A percentile compares a stretch with the other conserved stretches of the same genome.
Evolutionary conservation across 2,329 filamentous ascomycete species (phyloP).

Genomic region (Ascomycota sp.): DNA sequence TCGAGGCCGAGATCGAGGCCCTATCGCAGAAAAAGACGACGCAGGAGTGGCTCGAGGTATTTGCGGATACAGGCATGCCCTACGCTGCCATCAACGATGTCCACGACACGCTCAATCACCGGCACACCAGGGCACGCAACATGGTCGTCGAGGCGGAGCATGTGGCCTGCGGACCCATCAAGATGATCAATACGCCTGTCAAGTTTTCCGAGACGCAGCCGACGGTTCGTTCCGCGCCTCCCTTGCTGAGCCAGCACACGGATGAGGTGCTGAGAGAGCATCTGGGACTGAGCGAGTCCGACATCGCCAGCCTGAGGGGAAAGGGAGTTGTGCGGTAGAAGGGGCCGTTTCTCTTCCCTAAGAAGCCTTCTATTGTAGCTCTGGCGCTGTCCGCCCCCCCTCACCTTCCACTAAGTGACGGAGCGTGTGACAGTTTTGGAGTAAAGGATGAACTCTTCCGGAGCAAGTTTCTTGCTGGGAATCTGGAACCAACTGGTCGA

Average conservation of each 20-base stretch:
- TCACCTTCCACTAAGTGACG: no score
- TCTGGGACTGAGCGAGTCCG: slow-evolving; percentile 34
- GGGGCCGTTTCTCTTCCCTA: background rate
- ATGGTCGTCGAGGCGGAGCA: slow-evolving; percentile 89
- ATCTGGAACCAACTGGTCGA: no score
- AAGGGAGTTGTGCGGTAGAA: slow-evolving; percentile 46
- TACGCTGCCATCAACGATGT: slow-evolving; percentile 89
- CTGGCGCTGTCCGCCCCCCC: background rate
- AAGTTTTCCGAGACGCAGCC: slow-evolving; percentile 79
- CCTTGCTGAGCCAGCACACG: slow-evolving; percentile 73
- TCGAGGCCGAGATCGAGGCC: slow-evolving; percentile 62
- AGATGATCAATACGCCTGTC: slow-evolving; percentile 81
- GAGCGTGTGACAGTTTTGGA: no score
- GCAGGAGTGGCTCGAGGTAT: slow-evolving; percentile 63
- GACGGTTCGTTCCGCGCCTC: slow-evolving; percentile 56
- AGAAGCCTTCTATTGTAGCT: no score
- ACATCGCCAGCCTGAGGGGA: slow-evolving; percentile 41
- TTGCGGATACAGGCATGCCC: slow-evolving; percentile 84
- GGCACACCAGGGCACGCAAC: slow-evolving; percentile 62
- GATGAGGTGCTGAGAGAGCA: slow-evolving; percentile 49
- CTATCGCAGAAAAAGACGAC: slow-evolving; percentile 63
- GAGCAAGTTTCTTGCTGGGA: no score
- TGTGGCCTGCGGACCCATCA: slow-evolving; percentile 61
- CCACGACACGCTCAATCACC: slow-evolving; percentile 61
- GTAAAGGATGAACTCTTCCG: no score